phyloP scores from a whole-genome alignment of 306 rosid species.

The Neltuma alba region DNA sequence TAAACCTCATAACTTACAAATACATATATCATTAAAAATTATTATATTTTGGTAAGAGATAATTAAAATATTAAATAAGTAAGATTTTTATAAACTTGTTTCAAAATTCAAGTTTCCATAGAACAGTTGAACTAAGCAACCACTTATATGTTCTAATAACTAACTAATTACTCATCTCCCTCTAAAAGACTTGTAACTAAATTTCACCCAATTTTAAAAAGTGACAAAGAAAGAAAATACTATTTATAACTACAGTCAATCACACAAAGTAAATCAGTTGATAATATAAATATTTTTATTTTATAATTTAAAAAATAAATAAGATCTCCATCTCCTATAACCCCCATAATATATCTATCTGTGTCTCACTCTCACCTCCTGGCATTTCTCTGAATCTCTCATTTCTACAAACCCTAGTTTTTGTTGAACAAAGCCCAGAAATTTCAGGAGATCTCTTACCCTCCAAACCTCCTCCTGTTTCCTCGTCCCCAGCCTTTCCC shows the following conservation, averaged over 20 bases:
- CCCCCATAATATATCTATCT: not conserved
- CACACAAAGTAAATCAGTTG: slow-evolving; percentile 32
- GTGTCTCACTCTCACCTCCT: not conserved
- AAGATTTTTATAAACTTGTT: too few species aligned
- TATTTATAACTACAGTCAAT: not conserved
- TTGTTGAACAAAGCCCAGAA: not conserved
- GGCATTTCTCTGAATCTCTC: slow-evolving; percentile 41
- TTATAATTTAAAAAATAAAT: not conserved
- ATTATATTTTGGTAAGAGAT: too few species aligned
- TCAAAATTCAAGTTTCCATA: too few species aligned
- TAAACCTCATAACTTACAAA: too few species aligned
- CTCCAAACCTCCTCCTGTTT: slow-evolving; percentile 6
- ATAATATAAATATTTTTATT: not conserved
- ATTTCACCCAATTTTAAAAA: not conserved
- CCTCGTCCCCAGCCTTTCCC: slow-evolving; percentile 44
- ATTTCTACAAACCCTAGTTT: not conserved
- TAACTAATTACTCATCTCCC: not conserved
- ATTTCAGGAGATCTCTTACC: slow-evolving; percentile 17
- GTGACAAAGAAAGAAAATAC: not conserved
- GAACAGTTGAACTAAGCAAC: too few species aligned
- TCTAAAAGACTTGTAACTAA: not conserved
- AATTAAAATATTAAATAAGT: too few species aligned
- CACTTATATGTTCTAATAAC: not conserved
- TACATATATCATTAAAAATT: too few species aligned
- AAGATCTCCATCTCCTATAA: not conserved